These are phyloP conservation scores for Coccomyxa subellipsoidea DNA, from an alignment of 163 green algal genomes.

Conservation along the genomic window DNA sequence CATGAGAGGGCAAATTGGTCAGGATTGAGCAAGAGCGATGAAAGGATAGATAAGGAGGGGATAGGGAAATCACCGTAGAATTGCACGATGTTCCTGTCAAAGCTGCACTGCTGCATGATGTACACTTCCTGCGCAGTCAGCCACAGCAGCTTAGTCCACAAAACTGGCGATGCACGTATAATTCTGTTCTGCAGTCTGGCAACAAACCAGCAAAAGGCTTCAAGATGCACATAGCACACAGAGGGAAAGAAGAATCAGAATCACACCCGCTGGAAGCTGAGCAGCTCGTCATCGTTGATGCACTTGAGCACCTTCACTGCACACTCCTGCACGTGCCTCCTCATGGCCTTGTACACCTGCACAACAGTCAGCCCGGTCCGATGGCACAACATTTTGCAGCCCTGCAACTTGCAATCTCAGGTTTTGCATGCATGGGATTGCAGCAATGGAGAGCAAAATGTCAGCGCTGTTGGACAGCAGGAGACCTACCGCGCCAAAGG, in stretches of 20 bases:
- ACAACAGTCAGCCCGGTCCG: too few species aligned
- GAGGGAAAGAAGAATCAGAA: background rate
- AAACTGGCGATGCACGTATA: background rate
- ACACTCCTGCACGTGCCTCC: conserved; percentile 20
- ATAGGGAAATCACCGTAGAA: conserved; percentile 26
- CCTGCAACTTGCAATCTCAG: too few species aligned
- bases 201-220: background rate
- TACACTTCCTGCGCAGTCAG: conserved; percentile 23
- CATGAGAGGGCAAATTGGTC: background rate
- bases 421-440: too few species aligned
- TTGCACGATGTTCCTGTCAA: conserved; percentile 32
- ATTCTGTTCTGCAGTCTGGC: background rate
- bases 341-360: conserved; percentile 27
- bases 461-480: too few species aligned
- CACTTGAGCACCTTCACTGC: conserved; percentile 14
- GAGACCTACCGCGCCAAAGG: conserved; percentile 16
- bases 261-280: background rate
- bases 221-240: background rate
- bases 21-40: background rate
- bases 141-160: background rate
- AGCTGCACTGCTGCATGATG: conserved; percentile 24
- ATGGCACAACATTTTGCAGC: too few species aligned
- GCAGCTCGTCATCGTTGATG: conserved; percentile 7
- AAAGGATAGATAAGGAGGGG: background rate
- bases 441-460: too few species aligned